Evolutionary conservation across 257 asterid species (phyloP).

Genomic region (Cinchona pubescens): DNA sequence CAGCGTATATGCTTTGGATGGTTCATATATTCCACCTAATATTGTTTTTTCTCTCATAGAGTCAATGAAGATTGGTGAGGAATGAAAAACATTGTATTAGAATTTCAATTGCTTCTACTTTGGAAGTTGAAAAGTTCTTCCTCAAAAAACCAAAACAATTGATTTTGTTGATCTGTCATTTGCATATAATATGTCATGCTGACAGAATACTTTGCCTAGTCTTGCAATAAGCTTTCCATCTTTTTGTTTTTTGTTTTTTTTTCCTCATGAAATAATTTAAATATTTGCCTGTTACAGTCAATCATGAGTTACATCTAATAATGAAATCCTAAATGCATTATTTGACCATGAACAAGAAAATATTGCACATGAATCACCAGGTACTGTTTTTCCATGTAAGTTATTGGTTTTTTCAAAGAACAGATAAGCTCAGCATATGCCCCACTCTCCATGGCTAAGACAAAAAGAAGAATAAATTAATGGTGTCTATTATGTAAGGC

Average conservation of each 20-base stretch:
- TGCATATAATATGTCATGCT: slow-evolving; percentile 17
- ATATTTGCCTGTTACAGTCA: slow-evolving; percentile 1
- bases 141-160: not conserved
- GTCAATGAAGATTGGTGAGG: not conserved
- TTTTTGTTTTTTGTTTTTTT: too few species aligned
- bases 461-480: slow-evolving; percentile 12
- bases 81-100: not conserved
- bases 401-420: slow-evolving; percentile 7
- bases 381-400: not conserved
- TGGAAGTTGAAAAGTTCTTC: slow-evolving; percentile 4
- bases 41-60: not conserved
- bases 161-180: slow-evolving; percentile 13
- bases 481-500: slow-evolving; percentile 9
- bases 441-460: slow-evolving; percentile 2
- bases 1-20: not conserved
- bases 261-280: slow-evolving; percentile 1
- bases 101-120: not conserved
- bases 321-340: slow-evolving; percentile 1
- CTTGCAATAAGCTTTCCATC: slow-evolving; percentile 5
- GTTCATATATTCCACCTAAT: slow-evolving; percentile 8
- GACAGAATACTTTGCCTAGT: not conserved
- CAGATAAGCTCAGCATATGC: slow-evolving; percentile 6
- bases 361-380: not conserved
- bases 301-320: not conserved
- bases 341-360: not conserved